A percentile compares a stretch with the other conserved stretches of the same genome.
Conservation (phyloP, 208 protist species). For the Vickermania spadyakhi region DNA sequence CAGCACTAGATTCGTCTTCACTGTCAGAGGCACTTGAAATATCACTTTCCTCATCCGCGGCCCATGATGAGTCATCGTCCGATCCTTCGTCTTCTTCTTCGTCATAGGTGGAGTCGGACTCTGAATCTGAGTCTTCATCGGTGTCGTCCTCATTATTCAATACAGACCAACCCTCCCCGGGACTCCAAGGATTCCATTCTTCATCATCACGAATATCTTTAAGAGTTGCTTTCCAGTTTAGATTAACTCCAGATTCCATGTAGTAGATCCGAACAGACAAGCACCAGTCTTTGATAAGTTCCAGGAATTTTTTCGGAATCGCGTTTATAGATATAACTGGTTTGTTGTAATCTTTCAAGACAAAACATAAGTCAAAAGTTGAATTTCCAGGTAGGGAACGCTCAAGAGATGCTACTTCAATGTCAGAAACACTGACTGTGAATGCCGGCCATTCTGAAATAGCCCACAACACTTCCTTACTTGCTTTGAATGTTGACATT, state of each 20-base stretch:
- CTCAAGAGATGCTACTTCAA: slow-evolving; percentile 94
- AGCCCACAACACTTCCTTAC: slow-evolving; percentile 70
- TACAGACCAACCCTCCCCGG: slow-evolving; percentile 53
- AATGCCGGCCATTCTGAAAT: slow-evolving; percentile 90
- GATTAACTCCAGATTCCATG: slow-evolving; percentile 73
- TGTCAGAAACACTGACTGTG: slow-evolving; percentile 88
- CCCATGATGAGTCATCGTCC: slow-evolving; percentile 55
- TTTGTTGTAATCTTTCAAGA: slow-evolving; percentile 96
- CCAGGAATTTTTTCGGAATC: slow-evolving; percentile 38
- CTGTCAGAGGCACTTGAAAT: slow-evolving; percentile 13
- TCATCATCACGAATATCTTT: slow-evolving; percentile 83
- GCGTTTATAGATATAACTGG: slow-evolving; percentile 52
- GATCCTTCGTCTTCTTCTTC: slow-evolving; percentile 59
- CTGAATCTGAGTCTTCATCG: slow-evolving; percentile 61
- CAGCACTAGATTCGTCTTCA: slow-evolving; percentile 29
- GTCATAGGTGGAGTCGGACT: slow-evolving; percentile 74
- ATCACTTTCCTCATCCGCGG: slow-evolving; percentile 68
- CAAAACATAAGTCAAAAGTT: slow-evolving; percentile 96
- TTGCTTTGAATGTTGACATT: slow-evolving; percentile 71
- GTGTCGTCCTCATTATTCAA: slow-evolving; percentile 82
- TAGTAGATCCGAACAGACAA: slow-evolving; percentile 71
- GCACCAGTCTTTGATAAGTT: slow-evolving; percentile 79
- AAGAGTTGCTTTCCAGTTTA: slow-evolving; percentile 62
- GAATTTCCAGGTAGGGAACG: slow-evolving; percentile 76
- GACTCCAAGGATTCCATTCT: slow-evolving; percentile 77